Percentiles rank a stretch among this genome's conserved stretches.
Conservation (phyloP, 768 basidiomycete species). For the Cyclocybe aegerita region DNA sequence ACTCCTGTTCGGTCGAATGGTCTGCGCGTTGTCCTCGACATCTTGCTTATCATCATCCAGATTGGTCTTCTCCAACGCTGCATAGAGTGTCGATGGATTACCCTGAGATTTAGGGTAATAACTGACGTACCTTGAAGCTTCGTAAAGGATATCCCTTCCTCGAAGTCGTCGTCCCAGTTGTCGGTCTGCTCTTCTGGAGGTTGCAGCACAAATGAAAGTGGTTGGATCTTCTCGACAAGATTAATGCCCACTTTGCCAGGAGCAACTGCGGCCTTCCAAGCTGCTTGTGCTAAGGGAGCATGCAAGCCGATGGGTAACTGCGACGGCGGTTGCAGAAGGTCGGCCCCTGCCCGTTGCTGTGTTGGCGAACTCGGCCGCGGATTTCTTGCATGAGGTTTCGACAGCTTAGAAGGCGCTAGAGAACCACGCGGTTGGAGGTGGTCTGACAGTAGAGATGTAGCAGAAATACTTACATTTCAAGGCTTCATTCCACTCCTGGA, state of each 20-base stretch:
- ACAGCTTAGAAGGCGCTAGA: slow-evolving; percentile 69
- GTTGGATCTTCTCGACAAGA: slow-evolving; percentile 56
- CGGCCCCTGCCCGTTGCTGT: slow-evolving; percentile 38
- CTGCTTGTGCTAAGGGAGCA: slow-evolving; percentile 25
- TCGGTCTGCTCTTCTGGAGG: slow-evolving; percentile 86
- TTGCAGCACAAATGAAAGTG: slow-evolving; percentile 64
- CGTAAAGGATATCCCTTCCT: slow-evolving; percentile 85
- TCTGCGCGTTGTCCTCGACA: slow-evolving; percentile 75
- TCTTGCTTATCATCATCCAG: slow-evolving; percentile 55
- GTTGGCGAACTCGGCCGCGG: slow-evolving; percentile 43
- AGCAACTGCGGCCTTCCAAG: slow-evolving; percentile 33
- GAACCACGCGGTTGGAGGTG: not conserved
- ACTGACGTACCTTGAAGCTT: slow-evolving; percentile 64
- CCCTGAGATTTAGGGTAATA: not conserved
- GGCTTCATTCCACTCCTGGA: slow-evolving; percentile 99
- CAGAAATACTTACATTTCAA: slow-evolving; percentile 77
- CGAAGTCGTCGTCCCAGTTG: slow-evolving; percentile 99
- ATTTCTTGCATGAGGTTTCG: slow-evolving; percentile 62
- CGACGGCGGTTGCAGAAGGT: slow-evolving; percentile 29
- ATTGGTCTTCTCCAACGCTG: slow-evolving; percentile 64
- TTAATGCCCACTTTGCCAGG: slow-evolving; percentile 38
- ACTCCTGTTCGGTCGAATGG: slow-evolving; percentile 75
- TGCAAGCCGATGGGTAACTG: slow-evolving; percentile 25
- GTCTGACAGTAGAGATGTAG: no score
- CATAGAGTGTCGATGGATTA: not conserved